phyloP scores from a whole-genome alignment of 495 filamentous ascomycete species.

The Bombardia bombarda region DNA sequence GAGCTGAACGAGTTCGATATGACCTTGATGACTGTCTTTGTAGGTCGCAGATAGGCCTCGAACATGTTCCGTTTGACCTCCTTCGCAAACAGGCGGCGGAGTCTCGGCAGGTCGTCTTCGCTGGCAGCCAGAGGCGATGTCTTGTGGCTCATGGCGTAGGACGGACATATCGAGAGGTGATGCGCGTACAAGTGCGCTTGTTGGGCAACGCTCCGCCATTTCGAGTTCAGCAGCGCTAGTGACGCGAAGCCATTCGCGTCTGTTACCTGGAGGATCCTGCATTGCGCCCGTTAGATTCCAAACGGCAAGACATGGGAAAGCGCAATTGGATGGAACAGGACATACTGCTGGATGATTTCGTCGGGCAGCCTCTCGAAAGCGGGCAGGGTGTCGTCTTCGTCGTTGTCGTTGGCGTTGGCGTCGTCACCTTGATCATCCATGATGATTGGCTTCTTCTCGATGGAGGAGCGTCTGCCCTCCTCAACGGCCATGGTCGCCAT shows the following conservation, averaged over 20 bases:
- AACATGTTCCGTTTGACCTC: constrained; percentile 76
- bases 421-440: constrained; percentile 12
- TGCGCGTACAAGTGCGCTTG: constrained; percentile 64
- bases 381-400: constrained; percentile 6
- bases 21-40: constrained; percentile 60
- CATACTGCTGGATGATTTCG: constrained; percentile 45
- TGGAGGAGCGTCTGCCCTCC: constrained; percentile 19
- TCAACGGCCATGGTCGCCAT: constrained; percentile 18
- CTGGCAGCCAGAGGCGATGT: constrained; percentile 30
- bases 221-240: constrained; percentile 66
- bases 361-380: constrained; percentile 40
- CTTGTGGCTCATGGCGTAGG: constrained; percentile 50
- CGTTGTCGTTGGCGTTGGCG: too few species aligned
- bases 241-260: constrained; percentile 79
- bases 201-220: constrained; percentile 70
- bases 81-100: constrained; percentile 59
- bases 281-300: constrained; percentile 8
- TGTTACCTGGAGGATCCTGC: constrained; percentile 65
- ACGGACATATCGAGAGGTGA: constrained; percentile 65
- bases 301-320: constrained; percentile 1
- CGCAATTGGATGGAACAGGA: too few species aligned
- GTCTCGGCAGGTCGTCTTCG: constrained; percentile 45
- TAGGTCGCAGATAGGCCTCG: constrained; percentile 66
- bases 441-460: constrained; percentile 26
- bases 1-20: constrained; percentile 80